Conservation (phyloP, 2,329 filamentous ascomycete species). For the Penicillium paneum region DNA sequence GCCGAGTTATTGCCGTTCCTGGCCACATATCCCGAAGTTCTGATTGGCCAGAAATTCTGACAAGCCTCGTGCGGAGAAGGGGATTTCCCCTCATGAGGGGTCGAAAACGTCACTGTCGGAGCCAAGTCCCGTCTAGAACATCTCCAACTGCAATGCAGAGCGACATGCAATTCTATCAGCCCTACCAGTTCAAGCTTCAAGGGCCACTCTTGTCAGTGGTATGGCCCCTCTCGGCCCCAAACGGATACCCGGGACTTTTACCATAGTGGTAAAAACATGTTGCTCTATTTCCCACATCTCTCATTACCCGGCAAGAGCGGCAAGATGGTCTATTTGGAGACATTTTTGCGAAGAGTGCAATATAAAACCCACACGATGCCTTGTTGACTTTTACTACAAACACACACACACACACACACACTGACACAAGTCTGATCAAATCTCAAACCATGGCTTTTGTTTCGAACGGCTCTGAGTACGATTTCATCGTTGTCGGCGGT, state of each 20-base stretch:
- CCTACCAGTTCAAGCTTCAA: background rate
- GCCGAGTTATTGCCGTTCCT: background rate
- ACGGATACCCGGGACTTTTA: too few species aligned
- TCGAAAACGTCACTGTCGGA: background rate
- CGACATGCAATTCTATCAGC: background rate
- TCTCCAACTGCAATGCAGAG: background rate
- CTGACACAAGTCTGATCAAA: background rate
- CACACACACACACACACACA: background rate
- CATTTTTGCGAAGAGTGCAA: background rate
- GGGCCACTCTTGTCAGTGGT: too few species aligned
- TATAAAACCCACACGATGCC: background rate
- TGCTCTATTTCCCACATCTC: background rate
- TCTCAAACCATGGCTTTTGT: slow-evolving; percentile 2
- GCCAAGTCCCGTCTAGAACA: background rate
- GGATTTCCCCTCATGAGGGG: slow-evolving; percentile 11
- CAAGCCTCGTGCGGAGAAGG: background rate
- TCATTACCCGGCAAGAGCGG: background rate
- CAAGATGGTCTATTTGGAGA: background rate
- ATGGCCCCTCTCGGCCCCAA: too few species aligned
- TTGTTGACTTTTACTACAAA: background rate
- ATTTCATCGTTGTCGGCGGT: slow-evolving; percentile 31
- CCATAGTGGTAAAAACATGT: too few species aligned
- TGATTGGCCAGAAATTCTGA: background rate
- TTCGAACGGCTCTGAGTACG: slow-evolving; percentile 12
- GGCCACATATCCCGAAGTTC: background rate